Evolutionary conservation across 805 yeast species (phyloP).

Genomic region (Zygoascus bituminiphila): DNA sequence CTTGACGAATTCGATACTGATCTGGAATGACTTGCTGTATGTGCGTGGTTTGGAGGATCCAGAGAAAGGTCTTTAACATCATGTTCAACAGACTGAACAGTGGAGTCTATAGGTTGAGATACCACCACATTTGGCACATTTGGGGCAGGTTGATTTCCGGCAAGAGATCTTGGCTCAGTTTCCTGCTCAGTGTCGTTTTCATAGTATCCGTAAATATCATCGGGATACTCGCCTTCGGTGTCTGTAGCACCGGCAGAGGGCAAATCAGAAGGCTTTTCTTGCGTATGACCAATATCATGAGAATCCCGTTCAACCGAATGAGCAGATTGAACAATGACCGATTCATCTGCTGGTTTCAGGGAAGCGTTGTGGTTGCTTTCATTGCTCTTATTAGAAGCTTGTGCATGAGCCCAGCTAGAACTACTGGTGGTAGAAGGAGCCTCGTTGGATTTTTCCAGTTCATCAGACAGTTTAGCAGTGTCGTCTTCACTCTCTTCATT

Average conservation of each 20-base stretch:
- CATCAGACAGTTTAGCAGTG: conserved; percentile 7
- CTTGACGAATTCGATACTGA: background rate
- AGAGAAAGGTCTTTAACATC: background rate
- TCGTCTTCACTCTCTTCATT: conserved; percentile 1
- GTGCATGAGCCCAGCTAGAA: no score
- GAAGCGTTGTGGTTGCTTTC: no score
- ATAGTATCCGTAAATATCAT: conserved; percentile 17
- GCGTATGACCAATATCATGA: no score
- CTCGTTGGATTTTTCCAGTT: background rate
- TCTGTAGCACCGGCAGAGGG: no score
- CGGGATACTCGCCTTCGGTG: conserved; percentile 7
- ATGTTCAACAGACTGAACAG: background rate
- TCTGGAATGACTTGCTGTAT: background rate
- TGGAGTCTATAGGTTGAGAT: background rate
- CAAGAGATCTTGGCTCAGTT: background rate
- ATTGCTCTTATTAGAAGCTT: no score
- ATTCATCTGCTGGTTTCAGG: no score
- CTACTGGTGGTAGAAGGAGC: no score
- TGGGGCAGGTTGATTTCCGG: no score
- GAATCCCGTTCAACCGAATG: no score
- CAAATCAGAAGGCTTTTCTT: no score
- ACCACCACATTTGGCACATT: no score
- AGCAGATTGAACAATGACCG: no score
- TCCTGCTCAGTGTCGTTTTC: conserved; percentile 11
- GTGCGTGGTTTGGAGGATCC: background rate